A percentile compares a stretch with the other conserved stretches of the same genome.
These are phyloP conservation scores for Saraca asoca DNA, from an alignment of 331 rosid species.

Conservation along the genomic window DNA sequence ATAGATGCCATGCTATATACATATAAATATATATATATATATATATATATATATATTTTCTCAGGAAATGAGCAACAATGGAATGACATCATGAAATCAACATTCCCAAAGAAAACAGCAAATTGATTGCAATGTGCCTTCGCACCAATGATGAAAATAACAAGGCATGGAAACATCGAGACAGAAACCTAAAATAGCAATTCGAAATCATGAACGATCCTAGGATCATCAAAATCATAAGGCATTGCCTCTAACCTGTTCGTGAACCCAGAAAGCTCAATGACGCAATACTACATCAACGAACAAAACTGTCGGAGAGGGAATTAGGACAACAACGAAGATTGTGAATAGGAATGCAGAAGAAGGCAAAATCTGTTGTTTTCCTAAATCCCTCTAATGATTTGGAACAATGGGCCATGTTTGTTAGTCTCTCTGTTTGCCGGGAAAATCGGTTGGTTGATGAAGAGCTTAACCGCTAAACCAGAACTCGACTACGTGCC, in stretches of 20 bases:
- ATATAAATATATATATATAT: too few relatives aligned
- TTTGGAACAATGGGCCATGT: slow-evolving; percentile 33
- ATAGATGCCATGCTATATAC: not conserved
- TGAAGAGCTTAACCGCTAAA: slow-evolving; percentile 45
- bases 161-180: not conserved
- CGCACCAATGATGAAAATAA: not conserved
- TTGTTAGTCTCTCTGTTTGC: slow-evolving; percentile 41
- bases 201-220: not conserved
- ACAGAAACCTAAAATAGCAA: not conserved
- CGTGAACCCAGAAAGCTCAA: slow-evolving; percentile 25
- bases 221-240: not conserved
- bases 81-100: not conserved
- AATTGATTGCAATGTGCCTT: not conserved
- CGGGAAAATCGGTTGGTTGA: slow-evolving; percentile 52
- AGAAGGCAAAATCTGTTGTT: not conserved
- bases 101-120: not conserved
- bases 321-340: not conserved
- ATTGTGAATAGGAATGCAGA: slow-evolving; percentile 32
- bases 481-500: slow-evolving; percentile 39
- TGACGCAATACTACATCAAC: not conserved
- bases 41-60: too few relatives aligned
- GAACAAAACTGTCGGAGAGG: slow-evolving; percentile 10
- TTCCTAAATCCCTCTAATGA: slow-evolving; percentile 22
- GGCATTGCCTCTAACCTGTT: slow-evolving; percentile 18
- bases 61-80: too few relatives aligned